Conservation (phyloP, 805 yeast species). For the Suhomyces tanzawaensis region DNA sequence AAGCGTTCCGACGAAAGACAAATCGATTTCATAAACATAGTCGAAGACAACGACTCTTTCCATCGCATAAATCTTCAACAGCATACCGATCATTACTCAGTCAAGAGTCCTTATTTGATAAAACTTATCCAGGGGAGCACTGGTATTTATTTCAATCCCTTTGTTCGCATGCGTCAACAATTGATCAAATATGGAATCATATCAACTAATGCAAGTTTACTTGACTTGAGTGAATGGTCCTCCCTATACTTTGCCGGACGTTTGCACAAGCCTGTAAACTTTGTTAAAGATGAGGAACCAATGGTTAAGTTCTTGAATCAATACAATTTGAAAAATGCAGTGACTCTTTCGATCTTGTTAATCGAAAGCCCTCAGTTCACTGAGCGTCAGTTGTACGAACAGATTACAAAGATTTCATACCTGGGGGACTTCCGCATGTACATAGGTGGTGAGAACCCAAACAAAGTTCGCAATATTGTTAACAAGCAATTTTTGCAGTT, state of each 20-base stretch:
- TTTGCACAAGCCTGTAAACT: slow-evolving; percentile 88
- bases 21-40: slow-evolving; percentile 82
- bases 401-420: slow-evolving; percentile 78
- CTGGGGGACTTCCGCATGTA: slow-evolving; percentile 86
- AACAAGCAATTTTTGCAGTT: slow-evolving; percentile 68
- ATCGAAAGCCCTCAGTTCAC: slow-evolving; percentile 41
- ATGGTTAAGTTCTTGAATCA: slow-evolving; percentile 67
- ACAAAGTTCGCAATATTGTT: slow-evolving; percentile 84
- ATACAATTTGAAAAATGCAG: slow-evolving; percentile 73
- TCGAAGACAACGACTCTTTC: slow-evolving; percentile 70
- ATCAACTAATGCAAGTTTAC: slow-evolving; percentile 54
- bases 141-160: slow-evolving; percentile 94
- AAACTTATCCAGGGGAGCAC: slow-evolving; percentile 54
- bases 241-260: slow-evolving; percentile 88
- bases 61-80: slow-evolving; percentile 69
- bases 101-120: slow-evolving; percentile 21
- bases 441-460: slow-evolving; percentile 88
- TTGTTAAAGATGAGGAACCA: slow-evolving; percentile 58
- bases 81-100: slow-evolving; percentile 75
- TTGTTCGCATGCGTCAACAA: slow-evolving; percentile 52
- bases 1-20: slow-evolving; percentile 47
- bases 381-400: slow-evolving; percentile 67
- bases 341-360: slow-evolving; percentile 62
- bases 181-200: slow-evolving; percentile 86
- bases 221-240: slow-evolving; percentile 81